These are phyloP conservation scores for Rhynchospora breviuscula DNA, from an alignment of 176 grass and related monocot species.

Conservation along the genomic window DNA sequence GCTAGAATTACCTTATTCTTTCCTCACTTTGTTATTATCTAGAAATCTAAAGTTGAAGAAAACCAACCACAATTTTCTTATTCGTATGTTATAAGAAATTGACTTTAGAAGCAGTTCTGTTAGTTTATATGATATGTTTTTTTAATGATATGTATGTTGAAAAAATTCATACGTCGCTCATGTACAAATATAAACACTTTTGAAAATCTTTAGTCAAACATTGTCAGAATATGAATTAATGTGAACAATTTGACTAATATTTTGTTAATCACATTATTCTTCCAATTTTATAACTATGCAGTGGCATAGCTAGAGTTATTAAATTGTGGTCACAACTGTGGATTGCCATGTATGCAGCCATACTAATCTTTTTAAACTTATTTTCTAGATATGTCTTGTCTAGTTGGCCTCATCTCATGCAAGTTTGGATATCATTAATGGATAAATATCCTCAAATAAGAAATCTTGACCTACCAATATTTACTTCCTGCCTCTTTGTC, in stretches of 20 bases:
- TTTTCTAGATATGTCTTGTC: background rate
- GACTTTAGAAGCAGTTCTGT: no score
- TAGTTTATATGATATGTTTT: no score
- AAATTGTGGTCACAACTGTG: background rate
- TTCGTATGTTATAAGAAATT: no score
- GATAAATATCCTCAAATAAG: slow-evolving; percentile 9
- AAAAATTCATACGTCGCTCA: no score
- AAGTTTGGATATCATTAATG: slow-evolving; percentile 14
- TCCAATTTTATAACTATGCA: background rate
- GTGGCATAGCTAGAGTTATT: background rate
- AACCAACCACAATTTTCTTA: background rate
- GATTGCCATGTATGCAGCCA: background rate
- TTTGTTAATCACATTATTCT: background rate
- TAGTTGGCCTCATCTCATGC: slow-evolving; percentile 15
- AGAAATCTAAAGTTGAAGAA: background rate
- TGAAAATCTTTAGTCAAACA: background rate
- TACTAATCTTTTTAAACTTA: background rate
- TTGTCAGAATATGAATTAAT: background rate
- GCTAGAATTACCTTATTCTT: background rate
- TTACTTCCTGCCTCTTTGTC: slow-evolving; percentile 16
- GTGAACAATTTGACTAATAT: background rate
- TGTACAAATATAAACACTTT: background rate
- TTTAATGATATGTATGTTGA: no score
- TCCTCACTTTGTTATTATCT: background rate
- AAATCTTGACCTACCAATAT: slow-evolving; percentile 19